Evolutionary conservation across 2,329 filamentous ascomycete species (phyloP), one percentile per base, ranked within the genome.

Genomic region (Zymoseptoria pseudotritici): DNA sequence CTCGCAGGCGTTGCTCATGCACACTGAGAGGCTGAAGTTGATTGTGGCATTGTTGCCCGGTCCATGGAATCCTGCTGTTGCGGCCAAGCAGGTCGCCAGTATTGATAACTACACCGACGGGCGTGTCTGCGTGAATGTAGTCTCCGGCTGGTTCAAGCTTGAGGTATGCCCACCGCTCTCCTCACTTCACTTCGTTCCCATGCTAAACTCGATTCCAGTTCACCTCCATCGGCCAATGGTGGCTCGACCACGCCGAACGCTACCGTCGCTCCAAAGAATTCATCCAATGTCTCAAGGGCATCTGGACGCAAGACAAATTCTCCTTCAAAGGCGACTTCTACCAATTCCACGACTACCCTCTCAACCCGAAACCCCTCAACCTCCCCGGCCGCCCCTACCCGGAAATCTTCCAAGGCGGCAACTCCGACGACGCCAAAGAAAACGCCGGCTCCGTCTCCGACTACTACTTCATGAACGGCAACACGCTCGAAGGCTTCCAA

Each of bases 381-480:
- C 62, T 71, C 24, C 74, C 74, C n/a, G 71, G 75, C 56, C 74
- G 78, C 20, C 78, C 78, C 3, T 76, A 80, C 58, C 80, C 80
- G 0, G 76, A 81, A 59, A 81, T 82, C 57, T 82, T 82, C 69
- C 80, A 82, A 65, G 79, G 80, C 10, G 80, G 80, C 2, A 82
- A 82, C 66, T 78, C 75, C 26, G 75, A 79, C 55, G 79, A 82
- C 61, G 79, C 80, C 0, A 72, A 79, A 6, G 75, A 78, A 26
- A 82, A 82, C 57, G 79, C 77, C 0, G 79, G 77, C 0, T 68
- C 74, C 21, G 79, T 78, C 2, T 76, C 73, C 2, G 79, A 82
- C 60, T 81, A 78, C 70, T 82, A 82, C 64, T 82, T 82, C 65
- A 82, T 82, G 79, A 82, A 82, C 64, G 79, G 80, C n/a, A 82